These are phyloP conservation scores for Arthroderma sp. DNA, from an alignment of 2,329 filamentous ascomycete genomes.

Conservation along the genomic window DNA sequence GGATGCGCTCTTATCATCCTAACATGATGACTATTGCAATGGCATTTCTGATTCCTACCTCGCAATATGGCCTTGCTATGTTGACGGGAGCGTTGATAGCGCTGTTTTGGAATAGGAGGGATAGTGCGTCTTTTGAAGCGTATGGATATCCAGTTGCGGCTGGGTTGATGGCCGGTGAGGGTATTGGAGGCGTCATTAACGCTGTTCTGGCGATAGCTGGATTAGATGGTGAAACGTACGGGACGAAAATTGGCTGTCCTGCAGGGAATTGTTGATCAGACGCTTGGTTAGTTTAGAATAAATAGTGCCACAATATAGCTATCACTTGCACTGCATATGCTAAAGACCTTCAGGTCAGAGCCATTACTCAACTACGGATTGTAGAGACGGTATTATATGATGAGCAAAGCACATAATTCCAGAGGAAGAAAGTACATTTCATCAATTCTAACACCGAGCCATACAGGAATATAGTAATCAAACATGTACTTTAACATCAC, in stretches of 20 bases:
- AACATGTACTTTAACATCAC: neutral
- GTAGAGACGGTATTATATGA: neutral
- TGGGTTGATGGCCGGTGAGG: slow-evolving; percentile 51
- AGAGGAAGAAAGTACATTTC: neutral
- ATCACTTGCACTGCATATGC: neutral
- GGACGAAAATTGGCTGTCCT: slow-evolving; percentile 31
- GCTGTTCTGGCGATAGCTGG: slow-evolving; percentile 35
- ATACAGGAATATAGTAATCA: neutral
- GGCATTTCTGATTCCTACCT: slow-evolving; percentile 45
- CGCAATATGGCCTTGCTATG: slow-evolving; percentile 47
- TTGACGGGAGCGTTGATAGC: slow-evolving; percentile 42
- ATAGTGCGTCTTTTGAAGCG: slow-evolving; percentile 41
- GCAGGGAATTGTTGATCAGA: slow-evolving; percentile 10
- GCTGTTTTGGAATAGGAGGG: slow-evolving; percentile 42
- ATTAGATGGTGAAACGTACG: slow-evolving; percentile 25
- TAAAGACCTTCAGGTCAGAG: neutral
- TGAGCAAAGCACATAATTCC: neutral
- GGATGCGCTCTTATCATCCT: slow-evolving; percentile 7
- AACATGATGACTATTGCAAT: slow-evolving; percentile 36
- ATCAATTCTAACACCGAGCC: neutral
- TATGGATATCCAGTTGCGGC: slow-evolving; percentile 48
- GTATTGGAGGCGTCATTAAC: slow-evolving; percentile 50
- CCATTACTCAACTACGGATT: neutral
- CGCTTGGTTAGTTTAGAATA: neutral
- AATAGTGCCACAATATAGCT: neutral